Base-by-base conservation (phyloP, 805 yeast genomes). In the Kodamaea fukazawae region DNA sequence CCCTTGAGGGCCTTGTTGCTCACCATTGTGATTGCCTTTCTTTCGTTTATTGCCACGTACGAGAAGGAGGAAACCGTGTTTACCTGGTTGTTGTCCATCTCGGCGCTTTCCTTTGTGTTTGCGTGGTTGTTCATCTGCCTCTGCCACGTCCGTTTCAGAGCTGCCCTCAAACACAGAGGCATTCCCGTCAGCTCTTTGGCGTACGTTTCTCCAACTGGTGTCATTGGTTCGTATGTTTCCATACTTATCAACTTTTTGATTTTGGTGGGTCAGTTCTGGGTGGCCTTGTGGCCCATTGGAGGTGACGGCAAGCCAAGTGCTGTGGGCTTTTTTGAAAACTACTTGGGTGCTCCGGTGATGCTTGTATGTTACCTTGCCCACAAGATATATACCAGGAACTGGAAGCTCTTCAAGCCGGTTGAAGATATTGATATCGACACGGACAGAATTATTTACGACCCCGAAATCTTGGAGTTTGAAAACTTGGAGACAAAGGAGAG, bases 61-160 rank as follows among this genome's bases (percentile, higher is more conserved):
- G 62, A 78, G 14, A 41, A 53, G 13, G 54, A 58, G 34, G 63
- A 55, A 28, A 49, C 49, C 4, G 63, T 58, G 17, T 58, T 58
- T 48, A 54, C 47, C 42, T 58, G 63, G 63, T 43, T 58, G 34
- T 48, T 58, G 45, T 57, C 63, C 23, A 55, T 58, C 38, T 57
- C 56, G 32, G 63, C 61, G 8, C 47, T 58, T 29, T 45, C 54
- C 30, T 57, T 58, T 40, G 50, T 58, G 35, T 49, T 57, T 28
- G 45, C 48, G 31, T 58, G 63, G 63, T 46, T 55, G 10, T 42
- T 53, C 20, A 57, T 58, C 30, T 50, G 57, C 32, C 34, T 55
- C 31, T 57, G 61, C 32, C 63, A 58, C 42, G 44, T 58, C 40
- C 47, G 63, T 34, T 58, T 60, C 57, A 44, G 63, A 36, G 61